A percentile compares a stretch with the other conserved stretches of the same genome.
Conservation (phyloP, 352 stramenopile species). For the Pythium volutum region DNA sequence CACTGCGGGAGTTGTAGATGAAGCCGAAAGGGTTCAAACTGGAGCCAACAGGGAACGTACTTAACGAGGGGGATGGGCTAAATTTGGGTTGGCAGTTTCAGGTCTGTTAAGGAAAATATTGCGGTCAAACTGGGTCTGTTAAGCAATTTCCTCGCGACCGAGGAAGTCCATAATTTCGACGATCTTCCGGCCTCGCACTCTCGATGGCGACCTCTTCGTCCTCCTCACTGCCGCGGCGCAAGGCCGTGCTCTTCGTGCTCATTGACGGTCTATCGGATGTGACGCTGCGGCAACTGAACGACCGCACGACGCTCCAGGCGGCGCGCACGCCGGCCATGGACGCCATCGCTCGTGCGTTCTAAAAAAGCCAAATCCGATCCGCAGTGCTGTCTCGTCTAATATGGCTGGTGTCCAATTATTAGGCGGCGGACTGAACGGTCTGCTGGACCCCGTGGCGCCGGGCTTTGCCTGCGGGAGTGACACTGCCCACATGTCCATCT, state of each 20-base stretch:
- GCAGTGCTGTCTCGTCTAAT: neutral
- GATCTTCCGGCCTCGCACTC: neutral
- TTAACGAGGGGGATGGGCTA: too few species aligned
- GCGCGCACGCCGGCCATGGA: slow-evolving; percentile 82
- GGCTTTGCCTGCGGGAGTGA: slow-evolving; percentile 84
- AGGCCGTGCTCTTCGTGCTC: slow-evolving; percentile 79
- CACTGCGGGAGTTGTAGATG: too few species aligned
- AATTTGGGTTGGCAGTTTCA: too few species aligned
- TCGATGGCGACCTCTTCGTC: neutral
- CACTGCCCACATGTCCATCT: slow-evolving; percentile 88
- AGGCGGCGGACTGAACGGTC: slow-evolving; percentile 73
- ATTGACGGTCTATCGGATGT: slow-evolving; percentile 85
- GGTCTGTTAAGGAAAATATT: too few species aligned
- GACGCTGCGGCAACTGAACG: slow-evolving; percentile 50
- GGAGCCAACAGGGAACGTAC: too few species aligned
- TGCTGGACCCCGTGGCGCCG: slow-evolving; percentile 84
- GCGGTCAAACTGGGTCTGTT: too few species aligned
- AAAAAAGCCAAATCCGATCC: neutral
- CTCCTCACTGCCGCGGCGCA: slow-evolving; percentile 4
- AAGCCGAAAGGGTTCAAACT: too few species aligned
- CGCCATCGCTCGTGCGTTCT: slow-evolving; percentile 59
- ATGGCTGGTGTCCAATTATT: slow-evolving; percentile 2
- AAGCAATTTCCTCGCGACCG: too few species aligned
- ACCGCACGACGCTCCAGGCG: slow-evolving; percentile 60
- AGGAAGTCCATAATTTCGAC: neutral